phyloP scores from a whole-genome alignment of 2,329 filamentous ascomycete species.

The Verticillium dahliae region DNA sequence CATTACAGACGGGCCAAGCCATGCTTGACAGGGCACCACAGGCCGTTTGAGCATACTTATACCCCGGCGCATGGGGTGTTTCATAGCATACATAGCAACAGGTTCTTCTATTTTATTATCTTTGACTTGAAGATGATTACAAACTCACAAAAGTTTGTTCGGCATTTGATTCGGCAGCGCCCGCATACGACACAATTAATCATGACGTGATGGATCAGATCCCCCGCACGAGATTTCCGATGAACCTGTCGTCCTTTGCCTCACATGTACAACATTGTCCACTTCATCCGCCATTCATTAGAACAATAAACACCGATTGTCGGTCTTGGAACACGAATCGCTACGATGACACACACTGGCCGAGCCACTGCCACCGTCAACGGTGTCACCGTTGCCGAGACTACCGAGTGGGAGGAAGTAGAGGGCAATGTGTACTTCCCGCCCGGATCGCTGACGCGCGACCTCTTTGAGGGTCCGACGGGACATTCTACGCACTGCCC shows the following conservation, averaged over 20 bases:
- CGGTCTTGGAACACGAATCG: too few species aligned
- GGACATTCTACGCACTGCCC: slow-evolving; percentile 41
- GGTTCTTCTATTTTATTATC: neutral
- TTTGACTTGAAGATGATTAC: neutral
- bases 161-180: neutral
- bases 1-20: neutral
- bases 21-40: neutral
- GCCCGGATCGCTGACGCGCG: slow-evolving; percentile 34
- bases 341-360: slow-evolving; percentile 15
- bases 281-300: too few species aligned
- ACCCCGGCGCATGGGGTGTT: neutral
- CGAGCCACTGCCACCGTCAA: slow-evolving; percentile 38
- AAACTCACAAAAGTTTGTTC: neutral
- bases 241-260: neutral
- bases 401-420: slow-evolving; percentile 43
- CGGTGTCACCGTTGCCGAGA: slow-evolving; percentile 42
- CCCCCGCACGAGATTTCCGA: neutral
- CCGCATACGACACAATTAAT: neutral
- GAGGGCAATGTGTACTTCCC: slow-evolving; percentile 55
- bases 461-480: slow-evolving; percentile 34
- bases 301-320: too few species aligned
- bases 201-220: neutral
- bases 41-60: neutral
- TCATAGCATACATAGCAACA: neutral
- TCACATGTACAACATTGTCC: neutral